Conservation (phyloP, 1,284 basidiomycete genomes). For the Pseudozyma sp. region DNA sequence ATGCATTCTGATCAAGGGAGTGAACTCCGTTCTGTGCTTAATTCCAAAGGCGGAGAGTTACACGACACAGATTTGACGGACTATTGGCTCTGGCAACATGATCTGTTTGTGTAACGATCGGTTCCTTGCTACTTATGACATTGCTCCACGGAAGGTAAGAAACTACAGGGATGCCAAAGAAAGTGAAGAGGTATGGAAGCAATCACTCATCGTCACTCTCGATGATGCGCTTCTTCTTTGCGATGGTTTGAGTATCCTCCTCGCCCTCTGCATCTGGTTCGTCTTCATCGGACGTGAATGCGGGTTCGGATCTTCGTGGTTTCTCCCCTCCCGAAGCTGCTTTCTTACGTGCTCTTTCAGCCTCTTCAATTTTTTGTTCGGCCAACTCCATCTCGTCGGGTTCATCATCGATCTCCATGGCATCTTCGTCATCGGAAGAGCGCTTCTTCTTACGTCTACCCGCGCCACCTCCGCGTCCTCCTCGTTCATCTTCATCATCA, state of each 20-base stretch:
- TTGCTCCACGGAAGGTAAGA: no score
- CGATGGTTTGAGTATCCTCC: conserved; percentile 24
- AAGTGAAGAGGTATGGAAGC: not conserved
- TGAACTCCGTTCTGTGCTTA: no score
- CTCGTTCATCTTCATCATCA: conserved; percentile 45
- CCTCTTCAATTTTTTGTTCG: conserved; percentile 48
- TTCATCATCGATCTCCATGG: conserved; percentile 63
- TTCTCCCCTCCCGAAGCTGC: conserved; percentile 23
- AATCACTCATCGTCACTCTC: conserved; percentile 50
- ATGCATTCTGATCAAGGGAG: no score
- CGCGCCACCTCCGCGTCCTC: conserved; percentile 15
- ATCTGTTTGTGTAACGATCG: no score
- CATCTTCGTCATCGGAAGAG: conserved; percentile 45
- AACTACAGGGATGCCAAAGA: no score
- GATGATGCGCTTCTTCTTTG: conserved; percentile 54
- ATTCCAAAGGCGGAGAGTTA: not conserved
- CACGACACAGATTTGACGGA: not conserved
- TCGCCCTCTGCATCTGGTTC: conserved; percentile 40
- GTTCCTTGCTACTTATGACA: no score
- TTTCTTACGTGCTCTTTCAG: conserved; percentile 42
- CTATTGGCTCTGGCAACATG: no score
- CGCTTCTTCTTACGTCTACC: conserved; percentile 39
- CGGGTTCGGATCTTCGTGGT: conserved; percentile 37
- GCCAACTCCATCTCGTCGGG: conserved; percentile 64
- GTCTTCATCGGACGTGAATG: conserved; percentile 47